Evolutionary conservation across 306 rosid genomes (phyloP).

Genomic region (Luffa aegyptiaca): DNA sequence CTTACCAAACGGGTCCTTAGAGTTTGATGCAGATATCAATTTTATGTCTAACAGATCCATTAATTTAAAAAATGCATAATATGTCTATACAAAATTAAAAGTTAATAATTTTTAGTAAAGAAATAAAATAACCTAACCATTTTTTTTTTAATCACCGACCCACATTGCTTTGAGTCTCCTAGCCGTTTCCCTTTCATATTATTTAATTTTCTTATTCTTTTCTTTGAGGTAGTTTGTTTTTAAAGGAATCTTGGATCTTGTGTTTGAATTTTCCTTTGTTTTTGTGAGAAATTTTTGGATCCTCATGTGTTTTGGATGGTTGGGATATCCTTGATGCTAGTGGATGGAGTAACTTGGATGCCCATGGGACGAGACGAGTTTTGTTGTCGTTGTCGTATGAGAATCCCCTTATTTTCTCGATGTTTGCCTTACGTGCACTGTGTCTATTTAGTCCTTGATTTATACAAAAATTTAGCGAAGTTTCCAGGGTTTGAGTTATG

Average conservation of each 20-base stretch:
- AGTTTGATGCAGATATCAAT: too few relatives aligned
- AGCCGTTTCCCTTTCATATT: not conserved
- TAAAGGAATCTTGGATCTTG: not conserved
- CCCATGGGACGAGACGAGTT: not conserved
- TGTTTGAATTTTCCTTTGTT: not conserved
- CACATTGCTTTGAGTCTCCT: not conserved
- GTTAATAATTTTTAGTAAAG: not conserved
- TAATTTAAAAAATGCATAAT: too few relatives aligned
- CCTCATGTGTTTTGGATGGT: not conserved
- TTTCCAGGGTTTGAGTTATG: too few relatives aligned
- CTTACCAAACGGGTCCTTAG: too few relatives aligned
- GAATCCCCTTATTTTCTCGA: not conserved
- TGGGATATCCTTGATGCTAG: not conserved
- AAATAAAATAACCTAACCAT: not conserved
- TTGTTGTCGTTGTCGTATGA: not conserved
- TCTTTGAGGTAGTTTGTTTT: not conserved
- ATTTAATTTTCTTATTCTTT: not conserved
- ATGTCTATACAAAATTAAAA: too few relatives aligned
- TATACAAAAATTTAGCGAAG: too few relatives aligned
- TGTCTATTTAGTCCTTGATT: too few relatives aligned
- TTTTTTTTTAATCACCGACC: not conserved
- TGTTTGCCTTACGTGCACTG: too few relatives aligned
- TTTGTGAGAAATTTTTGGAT: not conserved
- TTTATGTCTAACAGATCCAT: too few relatives aligned
- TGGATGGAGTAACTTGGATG: not conserved